Base-by-base conservation (phyloP, 441 rosid species). In the Mallotus repandus region DNA sequence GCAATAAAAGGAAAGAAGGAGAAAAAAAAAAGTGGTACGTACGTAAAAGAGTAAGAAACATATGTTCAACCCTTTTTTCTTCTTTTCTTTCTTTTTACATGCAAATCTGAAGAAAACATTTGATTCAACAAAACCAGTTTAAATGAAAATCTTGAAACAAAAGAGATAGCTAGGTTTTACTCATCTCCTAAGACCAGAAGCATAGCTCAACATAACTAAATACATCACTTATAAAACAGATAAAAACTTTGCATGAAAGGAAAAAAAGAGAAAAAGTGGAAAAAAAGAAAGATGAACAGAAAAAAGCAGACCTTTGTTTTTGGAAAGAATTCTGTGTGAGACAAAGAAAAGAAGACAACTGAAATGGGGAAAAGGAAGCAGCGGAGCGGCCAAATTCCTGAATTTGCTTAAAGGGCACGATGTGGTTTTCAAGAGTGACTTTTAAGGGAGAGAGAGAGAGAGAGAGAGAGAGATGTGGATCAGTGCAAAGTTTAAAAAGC, bases 331-430 rank as follows among this genome's bases (percentile, higher is more conserved):
- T 81, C 71, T 80, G 76, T 72, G 63, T 46, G 81, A 77, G 85
- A 82, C 80, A 77, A 77, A 64, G 35, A 63, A 52, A 73, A 62
- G 75, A 80, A 69, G 72, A 78, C 76, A 76, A 72, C 56, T 19
- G 63, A 73, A 78, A 66, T 60, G 66, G 52, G 22, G 46, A 68
- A 66, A 74, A 46, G 38, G 65, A 22, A 71, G 69, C 71, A 77
- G 75, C 74, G 66, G 76, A 75, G 70, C 15, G 52, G 74, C 58
- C 71, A 82, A 86, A 81, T 43, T 81, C 79, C 87, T 86, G 81
- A 75, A 55, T 68, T 72, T 61, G 73, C 89, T 88, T 88, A 76
- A 77, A 84, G 88, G 88, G 88, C 89, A 88, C 86, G 90, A 73
- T 77, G 88, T 80, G 68, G 68, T 52, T 55, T 58, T 72, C 60